Evolutionary conservation across 495 filamentous ascomycete species (phyloP).

Genomic region (Aspergillus sparsus): DNA sequence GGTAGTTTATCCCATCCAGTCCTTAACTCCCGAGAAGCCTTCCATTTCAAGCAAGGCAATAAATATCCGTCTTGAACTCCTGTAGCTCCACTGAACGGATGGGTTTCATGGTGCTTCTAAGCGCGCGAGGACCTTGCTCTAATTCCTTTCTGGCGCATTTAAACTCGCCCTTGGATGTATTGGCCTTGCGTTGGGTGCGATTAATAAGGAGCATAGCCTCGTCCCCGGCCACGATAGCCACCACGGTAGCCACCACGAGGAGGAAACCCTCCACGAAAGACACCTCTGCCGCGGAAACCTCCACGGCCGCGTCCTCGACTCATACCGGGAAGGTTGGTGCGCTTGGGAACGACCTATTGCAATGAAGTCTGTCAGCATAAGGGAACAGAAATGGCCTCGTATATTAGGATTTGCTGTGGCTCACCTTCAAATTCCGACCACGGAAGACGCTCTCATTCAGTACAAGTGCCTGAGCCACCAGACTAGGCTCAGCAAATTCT

Average conservation of each 20-base stretch:
- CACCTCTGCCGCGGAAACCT: slow-evolving; percentile 63
- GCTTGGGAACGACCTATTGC: slow-evolving; percentile 84
- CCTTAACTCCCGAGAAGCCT: slow-evolving; percentile 39
- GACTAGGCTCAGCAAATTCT: slow-evolving; percentile 92
- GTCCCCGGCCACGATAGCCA: slow-evolving; percentile 72
- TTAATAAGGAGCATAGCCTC: slow-evolving; percentile 83
- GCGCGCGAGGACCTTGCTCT: neutral
- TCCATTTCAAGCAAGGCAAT: slow-evolving; percentile 14
- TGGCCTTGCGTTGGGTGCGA: slow-evolving; percentile 2
- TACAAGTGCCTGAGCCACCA: slow-evolving; percentile 90
- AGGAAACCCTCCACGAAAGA: slow-evolving; percentile 62
- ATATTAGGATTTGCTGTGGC: slow-evolving; percentile 8
- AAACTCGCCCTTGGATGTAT: neutral
- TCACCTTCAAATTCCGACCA: slow-evolving; percentile 89
- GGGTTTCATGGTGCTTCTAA: slow-evolving; percentile 8
- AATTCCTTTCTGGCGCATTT: slow-evolving; percentile 6
- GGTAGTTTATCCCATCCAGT: slow-evolving; percentile 31
- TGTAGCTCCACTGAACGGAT: slow-evolving; percentile 11
- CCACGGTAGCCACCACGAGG: slow-evolving; percentile 78
- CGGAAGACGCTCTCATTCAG: slow-evolving; percentile 97
- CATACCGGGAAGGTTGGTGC: slow-evolving; percentile 96
- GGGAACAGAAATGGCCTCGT: neutral
- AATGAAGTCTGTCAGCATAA: neutral
- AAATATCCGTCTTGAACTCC: slow-evolving; percentile 11
- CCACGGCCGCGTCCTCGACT: slow-evolving; percentile 76